Base-by-base conservation (phyloP, 164 flowering plant genomes). In the Vitis amurensis region DNA sequence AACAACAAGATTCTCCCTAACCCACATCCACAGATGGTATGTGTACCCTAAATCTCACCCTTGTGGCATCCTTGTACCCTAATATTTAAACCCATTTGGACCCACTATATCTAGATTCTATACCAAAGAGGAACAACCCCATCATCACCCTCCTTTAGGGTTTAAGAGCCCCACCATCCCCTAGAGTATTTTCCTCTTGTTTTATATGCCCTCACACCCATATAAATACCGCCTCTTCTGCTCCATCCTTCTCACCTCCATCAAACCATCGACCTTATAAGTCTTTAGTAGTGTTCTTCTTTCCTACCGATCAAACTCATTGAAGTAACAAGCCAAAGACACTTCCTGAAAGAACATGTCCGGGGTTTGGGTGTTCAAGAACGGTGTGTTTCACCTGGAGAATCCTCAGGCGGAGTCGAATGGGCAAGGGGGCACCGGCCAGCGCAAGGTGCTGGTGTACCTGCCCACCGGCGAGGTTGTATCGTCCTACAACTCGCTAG, bases 321-420 rank as follows among this genome's bases (percentile, higher is more conserved):
- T 29, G 11, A 58, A 59, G 23, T 47, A 6, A 9, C 4, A 3
- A 11, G 11, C 17, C 27, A 8, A 48, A 53, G 3, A 64, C 7
- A 29, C 37, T 0, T 11, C 1, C 44, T 37, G 2, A 49, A n/a
- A 48, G n/a, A 67, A 55, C 37, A 89, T 89, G 93, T 80, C 91
- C 5, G 93, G 93, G 3, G 93, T 89, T 1, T 89, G 91, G 91
- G 81, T 85, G 11, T 86, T 88, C 79, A 72, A 80, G 68, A 72
- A 74, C 37, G 91, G 89, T 0, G 89, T 88, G 50, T 72, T 82
- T 52, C 82, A 77, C 3, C 73, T 82, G 14, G 81, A 9, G 80
- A 53, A 37, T 19, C 63, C 17, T 12, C 60, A 51, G 73, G n/a
- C 9, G 64, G 63, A 37, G 44, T 37, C 44, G 6, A 6, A 6